Evolutionary conservation across 2,329 filamentous ascomycete species (phyloP).

Genomic region (Camptophora hylomeconis): DNA sequence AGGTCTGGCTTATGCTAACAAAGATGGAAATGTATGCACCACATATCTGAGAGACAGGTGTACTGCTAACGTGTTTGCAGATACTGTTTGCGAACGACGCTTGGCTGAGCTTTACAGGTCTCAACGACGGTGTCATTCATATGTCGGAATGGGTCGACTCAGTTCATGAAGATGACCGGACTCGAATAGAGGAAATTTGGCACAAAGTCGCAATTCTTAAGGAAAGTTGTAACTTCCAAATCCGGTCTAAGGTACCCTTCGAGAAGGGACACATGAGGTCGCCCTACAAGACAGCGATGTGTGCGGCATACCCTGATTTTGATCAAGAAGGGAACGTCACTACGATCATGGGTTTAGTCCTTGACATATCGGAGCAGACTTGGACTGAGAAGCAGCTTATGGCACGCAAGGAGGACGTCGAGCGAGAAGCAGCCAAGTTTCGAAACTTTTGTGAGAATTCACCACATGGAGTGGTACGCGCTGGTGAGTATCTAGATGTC

Average conservation of each 20-base stretch:
- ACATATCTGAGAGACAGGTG: background rate
- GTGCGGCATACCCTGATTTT: constrained; percentile 3
- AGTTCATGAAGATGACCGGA: constrained; percentile 4
- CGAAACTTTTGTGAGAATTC: constrained; percentile 4
- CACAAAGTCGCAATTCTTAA: constrained; percentile 4
- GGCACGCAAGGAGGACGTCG: constrained; percentile 22
- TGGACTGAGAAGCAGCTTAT: constrained; percentile 35
- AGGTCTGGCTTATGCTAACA: constrained; percentile 2
- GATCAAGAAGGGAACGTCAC: constrained; percentile 4
- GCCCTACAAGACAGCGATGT: constrained; percentile 2
- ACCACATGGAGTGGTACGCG: constrained; percentile 4
- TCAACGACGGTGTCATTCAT: background rate
- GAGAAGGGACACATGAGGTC: constrained; percentile 2
- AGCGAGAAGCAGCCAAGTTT: constrained; percentile 3
- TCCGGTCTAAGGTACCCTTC: constrained; percentile 3
- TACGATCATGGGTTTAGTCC: constrained; percentile 3
- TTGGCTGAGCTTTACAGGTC: constrained; percentile 2
- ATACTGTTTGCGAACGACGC: constrained; percentile 6
- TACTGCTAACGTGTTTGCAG: background rate
- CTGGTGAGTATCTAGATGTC: no score
- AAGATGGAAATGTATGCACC: constrained; percentile 1
- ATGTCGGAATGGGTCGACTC: constrained; percentile 1
- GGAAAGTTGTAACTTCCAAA: constrained; percentile 1
- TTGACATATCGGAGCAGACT: constrained; percentile 30
- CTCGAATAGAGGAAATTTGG: constrained; percentile 5